Base-by-base conservation (phyloP, 2,329 filamentous ascomycete species). In the Talaromyces sp. region DNA sequence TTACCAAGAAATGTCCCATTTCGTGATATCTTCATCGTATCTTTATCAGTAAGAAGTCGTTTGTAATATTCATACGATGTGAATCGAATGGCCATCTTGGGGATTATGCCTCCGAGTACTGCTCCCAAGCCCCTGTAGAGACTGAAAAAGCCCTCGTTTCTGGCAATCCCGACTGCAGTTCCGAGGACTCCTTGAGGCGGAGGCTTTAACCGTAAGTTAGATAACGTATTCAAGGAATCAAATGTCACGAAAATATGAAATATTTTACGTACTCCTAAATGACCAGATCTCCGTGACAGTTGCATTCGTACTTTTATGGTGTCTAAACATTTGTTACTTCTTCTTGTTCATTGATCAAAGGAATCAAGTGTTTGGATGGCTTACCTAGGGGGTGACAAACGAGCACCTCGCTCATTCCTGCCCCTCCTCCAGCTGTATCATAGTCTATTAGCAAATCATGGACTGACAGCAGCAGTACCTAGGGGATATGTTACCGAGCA, bases 241-340 rank as follows among this genome's bases (percentile, higher is more conserved):
- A n/a, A 46, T 13, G 13, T 46, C n/a, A 17, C 9, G 15, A n/a
- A 46, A 8, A n/a, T 11, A 13, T n/a, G 9, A 5, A 9, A 31
- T 35, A 3, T 39, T 40, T 36, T 35, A 79, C 81, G 65, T 73
- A 88, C 85, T 61, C 93, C 93, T 57, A 91, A 91, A 60, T 85
- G 83, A 65, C 88, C 84, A 51, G 89, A 90, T 73, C 94, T 86
- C 64, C 88, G 84, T 57, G 93, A 97, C 61, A 99, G 87, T 79
- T 99, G 94, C 94, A 99, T 99, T 66, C 94, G 91, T 62, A 99
- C 94, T 83, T 99, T 97, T 80, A 97, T 96, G 59, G 92, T 97
- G 75, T 97, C 91, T 89, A 36, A 6, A 25, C 22, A 15, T 6
- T 45, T n/a, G n/a, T n/a, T n/a, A n/a, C n/a, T n/a, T n/a, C n/a